phyloP scores from a whole-genome alignment of 2,329 filamentous ascomycete genomes.

The Aspergillus pseudoterreus region DNA sequence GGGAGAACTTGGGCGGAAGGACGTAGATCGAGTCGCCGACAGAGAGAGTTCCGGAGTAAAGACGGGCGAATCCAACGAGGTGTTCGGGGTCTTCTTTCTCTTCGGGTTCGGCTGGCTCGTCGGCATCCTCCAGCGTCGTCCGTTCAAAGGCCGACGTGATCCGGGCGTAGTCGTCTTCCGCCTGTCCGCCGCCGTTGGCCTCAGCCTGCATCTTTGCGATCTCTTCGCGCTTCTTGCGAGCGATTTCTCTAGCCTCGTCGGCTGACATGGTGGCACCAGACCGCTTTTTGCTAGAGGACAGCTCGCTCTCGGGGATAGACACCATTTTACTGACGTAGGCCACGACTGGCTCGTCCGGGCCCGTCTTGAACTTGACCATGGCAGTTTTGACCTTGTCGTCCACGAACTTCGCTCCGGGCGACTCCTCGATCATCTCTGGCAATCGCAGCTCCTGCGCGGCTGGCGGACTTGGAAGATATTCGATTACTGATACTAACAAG shows the following conservation, averaged over 20 bases:
- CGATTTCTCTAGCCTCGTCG: slow-evolving; percentile 85
- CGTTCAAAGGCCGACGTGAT: slow-evolving; percentile 60
- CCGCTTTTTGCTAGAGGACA: slow-evolving; percentile 76
- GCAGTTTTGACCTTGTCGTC: slow-evolving; percentile 68
- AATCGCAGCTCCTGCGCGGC: slow-evolving; percentile 75
- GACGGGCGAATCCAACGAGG: slow-evolving; percentile 87
- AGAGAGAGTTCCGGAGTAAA: slow-evolving; percentile 85
- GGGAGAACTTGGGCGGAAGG: slow-evolving; percentile 87
- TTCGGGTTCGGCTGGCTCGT: slow-evolving; percentile 48
- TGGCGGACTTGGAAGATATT: slow-evolving; percentile 82
- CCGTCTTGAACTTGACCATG: slow-evolving; percentile 74
- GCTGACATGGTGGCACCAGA: slow-evolving; percentile 69
- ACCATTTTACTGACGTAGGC: slow-evolving; percentile 99
- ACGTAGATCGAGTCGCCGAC: slow-evolving; percentile 92
- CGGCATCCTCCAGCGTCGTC: slow-evolving; percentile 54
- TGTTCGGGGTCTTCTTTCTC: slow-evolving; percentile 73
- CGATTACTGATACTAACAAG: slow-evolving; percentile 86
- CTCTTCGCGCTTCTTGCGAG: slow-evolving; percentile 82
- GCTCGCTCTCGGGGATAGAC: slow-evolving; percentile 85
- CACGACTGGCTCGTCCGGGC: slow-evolving; percentile 71
- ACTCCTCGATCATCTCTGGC: slow-evolving; percentile 72
- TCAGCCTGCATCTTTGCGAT: slow-evolving; percentile 74
- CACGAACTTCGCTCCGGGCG: slow-evolving; percentile 71
- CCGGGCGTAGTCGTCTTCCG: slow-evolving; percentile 48
- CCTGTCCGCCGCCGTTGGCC: slow-evolving; percentile 30